A percentile compares a stretch with the other conserved stretches of the same genome.
Evolutionary conservation across 441 rosid species (phyloP).

Genomic region (Populus hybrid): DNA sequence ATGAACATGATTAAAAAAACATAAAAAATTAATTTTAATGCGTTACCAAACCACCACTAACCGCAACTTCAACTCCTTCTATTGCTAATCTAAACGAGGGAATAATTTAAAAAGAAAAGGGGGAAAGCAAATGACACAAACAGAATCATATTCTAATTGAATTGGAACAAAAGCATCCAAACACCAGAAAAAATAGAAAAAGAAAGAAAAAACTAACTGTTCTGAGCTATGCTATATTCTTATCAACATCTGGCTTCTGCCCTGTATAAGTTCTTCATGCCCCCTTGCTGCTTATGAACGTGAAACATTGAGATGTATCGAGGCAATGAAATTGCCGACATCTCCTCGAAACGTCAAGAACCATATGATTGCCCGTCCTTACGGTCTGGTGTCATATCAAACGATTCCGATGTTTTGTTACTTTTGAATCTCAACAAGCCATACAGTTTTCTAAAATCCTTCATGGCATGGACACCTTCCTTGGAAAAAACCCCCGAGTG

Average conservation of each 20-base stretch:
- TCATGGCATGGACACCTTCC: conserved; percentile 47
- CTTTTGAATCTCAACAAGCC: conserved; percentile 61
- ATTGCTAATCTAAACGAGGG: not conserved
- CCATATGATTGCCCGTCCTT: conserved; percentile 24
- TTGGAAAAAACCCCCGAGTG: conserved; percentile 38
- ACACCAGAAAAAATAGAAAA: not conserved
- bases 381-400: conserved; percentile 25
- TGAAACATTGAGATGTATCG: not conserved
- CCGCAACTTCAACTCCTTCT: not conserved
- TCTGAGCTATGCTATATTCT: conserved; percentile 1
- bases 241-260: conserved; percentile 12
- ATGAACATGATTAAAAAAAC: too few relatives aligned
- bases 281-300: not conserved
- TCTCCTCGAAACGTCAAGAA: not conserved
- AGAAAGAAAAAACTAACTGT: not conserved
- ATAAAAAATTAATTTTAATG: too few relatives aligned
- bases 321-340: not conserved
- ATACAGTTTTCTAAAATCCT: conserved; percentile 64
- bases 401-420: conserved; percentile 38
- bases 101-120: not conserved
- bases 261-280: not conserved
- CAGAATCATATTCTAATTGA: conserved; percentile 8
- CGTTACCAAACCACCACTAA: too few relatives aligned
- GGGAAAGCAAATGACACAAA: not conserved
- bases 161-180: conserved; percentile 17